Evolutionary conservation across 1,284 basidiomycete species (phyloP).

Genomic region (Blastosporella zonata): DNA sequence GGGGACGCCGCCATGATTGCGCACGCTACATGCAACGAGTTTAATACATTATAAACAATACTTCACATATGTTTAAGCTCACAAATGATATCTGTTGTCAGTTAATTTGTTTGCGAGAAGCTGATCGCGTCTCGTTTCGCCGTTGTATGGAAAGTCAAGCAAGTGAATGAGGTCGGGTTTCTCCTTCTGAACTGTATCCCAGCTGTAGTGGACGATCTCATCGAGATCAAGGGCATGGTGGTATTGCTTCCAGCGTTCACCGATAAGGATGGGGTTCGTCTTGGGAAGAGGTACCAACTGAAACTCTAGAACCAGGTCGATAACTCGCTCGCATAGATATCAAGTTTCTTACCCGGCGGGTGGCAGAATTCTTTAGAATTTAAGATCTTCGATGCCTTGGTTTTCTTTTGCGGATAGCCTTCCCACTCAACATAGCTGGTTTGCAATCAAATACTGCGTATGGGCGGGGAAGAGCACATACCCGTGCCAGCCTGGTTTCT

Average conservation of each 20-base stretch:
- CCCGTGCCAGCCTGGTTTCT: conserved; percentile 25
- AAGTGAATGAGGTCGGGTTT: conserved; percentile 53
- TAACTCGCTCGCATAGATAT: not conserved
- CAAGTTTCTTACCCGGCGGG: conserved; percentile 35
- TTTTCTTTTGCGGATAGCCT: conserved; percentile 42
- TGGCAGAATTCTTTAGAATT: conserved; percentile 39
- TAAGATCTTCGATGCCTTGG: conserved; percentile 37
- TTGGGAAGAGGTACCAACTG: conserved; percentile 48
- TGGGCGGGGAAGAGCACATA: conserved; percentile 1
- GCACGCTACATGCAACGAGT: conserved; percentile 29
- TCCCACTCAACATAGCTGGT: conserved; percentile 49
- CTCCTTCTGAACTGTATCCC: conserved; percentile 51
- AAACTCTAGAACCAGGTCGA: conserved; percentile 34
- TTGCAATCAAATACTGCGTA: not conserved
- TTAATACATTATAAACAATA: not conserved
- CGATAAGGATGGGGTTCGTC: conserved; percentile 51
- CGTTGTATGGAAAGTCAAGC: conserved; percentile 53
- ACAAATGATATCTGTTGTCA: conserved; percentile 49
- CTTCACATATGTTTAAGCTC: conserved; percentile 17
- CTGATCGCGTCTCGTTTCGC: conserved; percentile 43
- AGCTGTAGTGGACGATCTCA: conserved; percentile 47
- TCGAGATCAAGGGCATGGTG: conserved; percentile 48
- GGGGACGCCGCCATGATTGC: conserved; percentile 49
- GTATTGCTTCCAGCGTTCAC: conserved; percentile 55
- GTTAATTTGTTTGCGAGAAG: conserved; percentile 44